Evolutionary conservation across 2,329 filamentous ascomycete genomes (phyloP), one percentile per base, ranked within the genome.

Genomic region (Pseudonectria buxi): DNA sequence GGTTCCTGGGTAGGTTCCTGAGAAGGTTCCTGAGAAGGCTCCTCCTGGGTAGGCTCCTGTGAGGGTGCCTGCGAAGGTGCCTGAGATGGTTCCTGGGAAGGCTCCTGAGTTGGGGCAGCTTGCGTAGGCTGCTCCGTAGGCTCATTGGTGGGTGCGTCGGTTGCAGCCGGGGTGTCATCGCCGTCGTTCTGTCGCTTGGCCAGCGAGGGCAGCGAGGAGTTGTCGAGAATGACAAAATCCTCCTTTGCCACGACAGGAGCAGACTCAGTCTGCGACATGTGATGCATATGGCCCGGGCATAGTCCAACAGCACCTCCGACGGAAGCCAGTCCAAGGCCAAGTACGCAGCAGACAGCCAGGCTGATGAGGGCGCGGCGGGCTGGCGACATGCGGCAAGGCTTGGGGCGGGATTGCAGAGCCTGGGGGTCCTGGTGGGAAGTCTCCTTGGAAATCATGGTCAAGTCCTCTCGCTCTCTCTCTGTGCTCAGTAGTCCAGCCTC

Each of bases 151-250:
- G 45, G 37, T 16, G 40, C 26, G 10, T 34, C 28, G 5, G 50
- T 38, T 14, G 44, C 26, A 13, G 43, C 27, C 9, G 54, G 59
- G 34, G 57, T 62, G 24, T 53, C 53, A 30, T 57, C 55, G 28
- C 42, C 52, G 35, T 63, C 57, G 44, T 79, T 54, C 43, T 63
- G 74, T 43, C 81, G 73, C 59, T 76, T 78, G 26, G 76, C 82
- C 37, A 87, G 62, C 38, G 77, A 73, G 36, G 82, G 68, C 44
- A 86, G 65, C 39, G 74, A 37, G 13, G 51, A 44, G 40, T 51
- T 45, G 24, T 44, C 35, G 29, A 30, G 47, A 37, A 51, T 41
- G 32, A 40, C 45, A 30, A 50, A 43, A 37, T 52, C 50, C 29
- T 41, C 41, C 16, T 40, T 16, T 10, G 43, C 14, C 14, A 45